A percentile compares a stretch with the other conserved stretches of the same genome.
Evolutionary conservation across 257 asterid genomes (phyloP).

Genomic region (Nicotiana tomentosiformis): DNA sequence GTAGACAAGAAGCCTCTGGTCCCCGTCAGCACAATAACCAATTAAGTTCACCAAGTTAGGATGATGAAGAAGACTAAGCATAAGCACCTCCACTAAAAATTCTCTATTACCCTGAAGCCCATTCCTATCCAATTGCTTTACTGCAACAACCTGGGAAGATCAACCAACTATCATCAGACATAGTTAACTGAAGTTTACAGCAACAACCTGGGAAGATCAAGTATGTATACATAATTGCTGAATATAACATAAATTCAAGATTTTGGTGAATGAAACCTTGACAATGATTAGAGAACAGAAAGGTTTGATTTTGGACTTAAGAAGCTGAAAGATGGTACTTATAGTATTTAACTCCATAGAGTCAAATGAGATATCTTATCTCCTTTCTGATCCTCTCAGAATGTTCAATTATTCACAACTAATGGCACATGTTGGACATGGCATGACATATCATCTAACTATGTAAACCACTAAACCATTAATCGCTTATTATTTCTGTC

Average conservation of each 20-base stretch:
- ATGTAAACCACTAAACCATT: background rate
- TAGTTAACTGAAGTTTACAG: background rate
- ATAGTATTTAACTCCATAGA: background rate
- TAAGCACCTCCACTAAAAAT: slow-evolving; percentile 92
- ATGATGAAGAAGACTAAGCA: slow-evolving; percentile 98
- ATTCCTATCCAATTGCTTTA: slow-evolving; percentile 92
- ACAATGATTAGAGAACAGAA: background rate
- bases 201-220: background rate
- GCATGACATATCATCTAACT: background rate
- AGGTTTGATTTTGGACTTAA: background rate
- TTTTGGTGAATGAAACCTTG: background rate
- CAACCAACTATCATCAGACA: slow-evolving; percentile 9
- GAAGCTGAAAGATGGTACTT: background rate
- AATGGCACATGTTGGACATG: background rate
- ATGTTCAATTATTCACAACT: background rate
- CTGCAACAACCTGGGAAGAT: slow-evolving; percentile 73
- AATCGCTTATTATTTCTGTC: background rate
- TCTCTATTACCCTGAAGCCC: slow-evolving; percentile 99
- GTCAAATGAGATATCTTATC: background rate
- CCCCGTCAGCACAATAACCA: slow-evolving; percentile 99
- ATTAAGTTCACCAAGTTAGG: slow-evolving; percentile 82
- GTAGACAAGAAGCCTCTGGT: slow-evolving; percentile 96
- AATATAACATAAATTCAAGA: background rate
- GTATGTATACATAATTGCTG: background rate
- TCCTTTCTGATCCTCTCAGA: background rate